phyloP scores from a whole-genome alignment of 805 yeast genomes.

The Candida chauliodis region DNA sequence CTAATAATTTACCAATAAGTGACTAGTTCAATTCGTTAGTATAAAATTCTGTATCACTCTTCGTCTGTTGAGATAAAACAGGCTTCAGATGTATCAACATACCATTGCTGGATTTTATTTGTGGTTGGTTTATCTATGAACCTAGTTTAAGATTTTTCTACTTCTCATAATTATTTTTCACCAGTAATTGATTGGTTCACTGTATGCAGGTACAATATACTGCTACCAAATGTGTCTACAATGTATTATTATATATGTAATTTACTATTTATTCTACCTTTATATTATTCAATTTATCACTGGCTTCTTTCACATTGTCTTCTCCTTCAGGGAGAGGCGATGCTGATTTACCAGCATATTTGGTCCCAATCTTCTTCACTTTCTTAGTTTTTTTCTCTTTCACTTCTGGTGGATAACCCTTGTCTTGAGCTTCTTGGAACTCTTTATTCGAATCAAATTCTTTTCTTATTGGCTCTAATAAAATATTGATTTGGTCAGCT shows the following conservation, averaged over 20 bases:
- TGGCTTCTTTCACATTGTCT: slow-evolving; percentile 2
- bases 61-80: no score
- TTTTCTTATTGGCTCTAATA: slow-evolving; percentile 81
- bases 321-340: not conserved
- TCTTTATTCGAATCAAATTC: slow-evolving; percentile 60
- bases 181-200: slow-evolving; percentile 19
- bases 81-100: no score
- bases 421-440: slow-evolving; percentile 67
- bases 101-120: slow-evolving; percentile 5
- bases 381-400: slow-evolving; percentile 68
- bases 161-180: slow-evolving; percentile 14
- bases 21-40: slow-evolving; percentile 11
- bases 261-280: slow-evolving; percentile 23
- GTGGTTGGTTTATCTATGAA: not conserved
- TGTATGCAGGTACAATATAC: slow-evolving; percentile 1
- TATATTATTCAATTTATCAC: slow-evolving; percentile 38
- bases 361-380: slow-evolving; percentile 84
- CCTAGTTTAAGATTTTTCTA: slow-evolving; percentile 1
- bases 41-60: not conserved
- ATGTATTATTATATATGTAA: not conserved
- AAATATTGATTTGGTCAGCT: slow-evolving; percentile 72
- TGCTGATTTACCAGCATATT: slow-evolving; percentile 67
- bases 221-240: not conserved
- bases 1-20: slow-evolving; percentile 40
- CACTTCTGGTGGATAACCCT: slow-evolving; percentile 81